Base-by-base conservation (phyloP, 495 filamentous ascomycete species). In the Aspergillus carlsbadensis region DNA sequence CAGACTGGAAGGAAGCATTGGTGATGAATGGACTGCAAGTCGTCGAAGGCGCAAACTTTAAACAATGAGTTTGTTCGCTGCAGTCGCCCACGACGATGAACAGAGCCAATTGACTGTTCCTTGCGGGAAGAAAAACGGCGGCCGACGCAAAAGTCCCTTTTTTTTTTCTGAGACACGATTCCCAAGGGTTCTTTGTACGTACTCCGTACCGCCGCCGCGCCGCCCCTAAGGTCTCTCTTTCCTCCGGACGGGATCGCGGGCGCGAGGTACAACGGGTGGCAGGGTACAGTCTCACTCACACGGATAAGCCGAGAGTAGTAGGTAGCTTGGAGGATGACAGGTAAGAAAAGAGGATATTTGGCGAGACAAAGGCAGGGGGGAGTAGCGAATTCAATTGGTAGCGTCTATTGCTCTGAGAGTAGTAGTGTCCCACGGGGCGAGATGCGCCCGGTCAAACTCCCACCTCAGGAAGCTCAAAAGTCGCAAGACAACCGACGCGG, bases 41-140 rank as follows among this genome's bases (percentile, higher is more conserved):
- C 29, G 52, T 36, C 21, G 56, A 26, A 60, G 57, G 60, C 56
- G 60, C 62, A 34, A 50, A 54, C 49, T 58, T n/a, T 44, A 44
- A 66, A 72, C 70, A 73, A 73, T 72, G 68, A 55, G 65, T 65
- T 74, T 73, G 68, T 74, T 65, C 43, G 51, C 66, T 65, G 67
- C 65, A 66, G 67, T 66, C 52, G 50, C 53, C 54, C 68, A 61
- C 60, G 36, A 41, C 24, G 29, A 36, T 7, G 17, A 55, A 52
- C 56, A 57, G 59, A 63, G 31, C 35, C 54, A 35, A 53, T 62
- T 64, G 61, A 58, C 64, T 55, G 59, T 56, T 54, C 64, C 53
- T 60, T 54, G 50, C 56, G 60, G 63, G 59, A 58, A 57, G 24
- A 13, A 40, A n/a, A 59, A n/a, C 60, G 59, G 26, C 26, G 66